Base-by-base conservation (phyloP, 441 rosid genomes). In the Lepidium campestre region DNA sequence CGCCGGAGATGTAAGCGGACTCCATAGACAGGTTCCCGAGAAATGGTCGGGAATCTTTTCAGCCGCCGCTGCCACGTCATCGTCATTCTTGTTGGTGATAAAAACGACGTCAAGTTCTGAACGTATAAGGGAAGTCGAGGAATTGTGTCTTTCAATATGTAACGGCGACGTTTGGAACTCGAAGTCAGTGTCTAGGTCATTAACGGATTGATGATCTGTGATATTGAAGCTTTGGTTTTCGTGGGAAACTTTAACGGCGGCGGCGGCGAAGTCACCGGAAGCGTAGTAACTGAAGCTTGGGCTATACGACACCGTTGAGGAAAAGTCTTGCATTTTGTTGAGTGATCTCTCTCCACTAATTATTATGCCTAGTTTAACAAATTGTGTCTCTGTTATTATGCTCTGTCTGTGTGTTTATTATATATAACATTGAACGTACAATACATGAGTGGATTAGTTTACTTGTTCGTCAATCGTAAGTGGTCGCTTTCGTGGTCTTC, bases 201-300 rank as follows among this genome's bases (percentile, higher is more conserved):
- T 27, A 31, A 47, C 35, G 34, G 48, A 58, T 1, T 34, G 10
- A 25, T 25, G 36, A 31, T 54, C 13, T 15, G 48, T 9, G 20
- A 17, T 15, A 5, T 35, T 15, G 18, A n/a, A 37, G 58, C 63
- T 44, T 9, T 57, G 40, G 15, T 1, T 35, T 39, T 68, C 58
- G 15, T 57, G 27, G 14, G 65, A 25, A 47, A 68, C 65, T 47
- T 39, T 46, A 27, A 58, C 32, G 48, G 65, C 57, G 7, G 72
- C 64, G 10, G 44, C 41, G 19, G 72, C 48, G 47, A 57, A 47
- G 7, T 58, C 66, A 41, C 31, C 49, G 58, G 66, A 68, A 18
- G 57, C 57, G 59, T 68, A 68, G 59, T 7, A 37, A n/a, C 66
- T 68, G 66, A 68, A 68, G 48, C 73, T 68, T 39, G 67, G 67